These are phyloP conservation scores for Boletus reticulatus DNA, from an alignment of 768 basidiomycete species.

Conservation along the genomic window DNA sequence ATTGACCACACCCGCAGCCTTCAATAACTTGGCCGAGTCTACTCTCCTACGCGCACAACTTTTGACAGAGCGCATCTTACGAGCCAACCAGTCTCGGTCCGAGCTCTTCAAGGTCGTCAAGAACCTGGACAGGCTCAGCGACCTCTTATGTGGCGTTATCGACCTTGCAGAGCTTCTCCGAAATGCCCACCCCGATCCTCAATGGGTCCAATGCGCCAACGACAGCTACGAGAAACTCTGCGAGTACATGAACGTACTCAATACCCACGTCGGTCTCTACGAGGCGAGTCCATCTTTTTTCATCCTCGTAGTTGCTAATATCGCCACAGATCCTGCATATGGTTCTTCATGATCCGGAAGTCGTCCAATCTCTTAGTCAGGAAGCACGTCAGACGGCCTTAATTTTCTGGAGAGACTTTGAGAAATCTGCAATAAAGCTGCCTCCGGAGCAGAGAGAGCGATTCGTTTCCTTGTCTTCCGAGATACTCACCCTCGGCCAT, in stretches of 20 bases:
- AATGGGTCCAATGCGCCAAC: conserved; percentile 84
- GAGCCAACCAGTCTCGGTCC: conserved; percentile 63
- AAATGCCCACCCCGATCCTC: conserved; percentile 86
- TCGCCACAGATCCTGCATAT: conserved; percentile 59
- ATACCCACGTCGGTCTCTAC: conserved; percentile 89
- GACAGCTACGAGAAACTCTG: conserved; percentile 88
- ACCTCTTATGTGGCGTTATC: conserved; percentile 93
- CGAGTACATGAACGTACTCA: conserved; percentile 96
- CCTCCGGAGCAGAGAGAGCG: conserved; percentile 71
- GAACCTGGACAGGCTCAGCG: conserved; percentile 94
- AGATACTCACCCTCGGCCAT: conserved; percentile 84
- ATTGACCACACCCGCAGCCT: conserved; percentile 65
- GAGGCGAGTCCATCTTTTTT: conserved; percentile 53
- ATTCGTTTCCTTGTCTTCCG: conserved; percentile 88
- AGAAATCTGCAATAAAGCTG: conserved; percentile 93
- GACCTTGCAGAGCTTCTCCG: conserved; percentile 93
- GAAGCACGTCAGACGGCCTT: conserved; percentile 86
- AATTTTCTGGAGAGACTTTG: conserved; percentile 96
- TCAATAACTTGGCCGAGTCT: conserved; percentile 71
- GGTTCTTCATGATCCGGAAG: conserved; percentile 65
- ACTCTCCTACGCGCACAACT: conserved; percentile 79
- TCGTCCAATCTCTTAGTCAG: conserved; percentile 62
- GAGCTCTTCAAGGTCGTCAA: conserved; percentile 89
- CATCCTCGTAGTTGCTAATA: conserved; percentile 16
- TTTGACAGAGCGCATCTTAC: conserved; percentile 80